Evolutionary conservation across 495 filamentous ascomycete genomes (phyloP).

Genomic region (Pyrenopolyporus hunteri): DNA sequence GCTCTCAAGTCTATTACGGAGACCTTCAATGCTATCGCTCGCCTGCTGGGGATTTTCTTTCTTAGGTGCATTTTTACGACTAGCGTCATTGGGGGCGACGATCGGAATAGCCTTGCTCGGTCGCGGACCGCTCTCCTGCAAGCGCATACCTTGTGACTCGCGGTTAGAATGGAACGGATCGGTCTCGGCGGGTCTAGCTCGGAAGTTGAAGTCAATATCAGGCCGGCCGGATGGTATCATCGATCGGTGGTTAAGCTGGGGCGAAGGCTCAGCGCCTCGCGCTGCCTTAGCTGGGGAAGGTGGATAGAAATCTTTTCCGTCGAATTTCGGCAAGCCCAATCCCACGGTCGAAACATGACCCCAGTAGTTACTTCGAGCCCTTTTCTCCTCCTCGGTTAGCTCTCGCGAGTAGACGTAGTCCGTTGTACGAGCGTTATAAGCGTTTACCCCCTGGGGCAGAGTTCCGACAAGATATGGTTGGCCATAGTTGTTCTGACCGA

Average conservation of each 20-base stretch:
- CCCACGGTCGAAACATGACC: constrained; percentile 50
- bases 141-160: constrained; percentile 32
- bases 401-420: constrained; percentile 56
- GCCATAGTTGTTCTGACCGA: background rate
- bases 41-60: background rate
- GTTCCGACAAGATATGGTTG: constrained; percentile 54
- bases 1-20: background rate
- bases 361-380: constrained; percentile 59
- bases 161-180: constrained; percentile 49
- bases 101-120: constrained; percentile 43
- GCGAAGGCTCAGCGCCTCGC: background rate
- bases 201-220: constrained; percentile 25
- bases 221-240: constrained; percentile 6
- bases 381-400: constrained; percentile 55
- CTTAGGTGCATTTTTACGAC: constrained; percentile 1
- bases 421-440: constrained; percentile 38
- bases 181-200: constrained; percentile 30
- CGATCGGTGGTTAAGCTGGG: constrained; percentile 1
- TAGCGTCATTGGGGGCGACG: constrained; percentile 34
- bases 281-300: constrained; percentile 54
- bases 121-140: constrained; percentile 30
- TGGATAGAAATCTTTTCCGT: constrained; percentile 63
- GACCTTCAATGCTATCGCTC: background rate
- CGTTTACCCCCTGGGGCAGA: constrained; percentile 46
- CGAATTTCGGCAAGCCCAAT: constrained; percentile 60